phyloP scores from a whole-genome alignment of 352 stramenopile genomes.

The Phytophthora europaea region DNA sequence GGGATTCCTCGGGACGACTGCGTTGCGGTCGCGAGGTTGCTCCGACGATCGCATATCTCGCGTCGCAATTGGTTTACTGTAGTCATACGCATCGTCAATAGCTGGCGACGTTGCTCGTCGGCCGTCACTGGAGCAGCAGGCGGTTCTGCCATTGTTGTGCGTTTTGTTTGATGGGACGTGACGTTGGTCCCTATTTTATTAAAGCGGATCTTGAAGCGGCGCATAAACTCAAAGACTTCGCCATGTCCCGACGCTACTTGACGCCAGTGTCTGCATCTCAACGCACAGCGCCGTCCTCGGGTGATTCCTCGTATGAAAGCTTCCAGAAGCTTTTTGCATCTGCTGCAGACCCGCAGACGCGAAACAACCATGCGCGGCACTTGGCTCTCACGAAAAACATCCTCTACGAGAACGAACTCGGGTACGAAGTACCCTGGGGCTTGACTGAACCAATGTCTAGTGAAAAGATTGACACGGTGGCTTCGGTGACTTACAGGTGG shows the following conservation, averaged over 20 bases:
- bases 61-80: not conserved
- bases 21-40: not conserved
- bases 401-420: slow-evolving; percentile 76
- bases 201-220: not conserved
- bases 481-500: slow-evolving; percentile 50
- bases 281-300: not conserved
- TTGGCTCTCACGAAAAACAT: slow-evolving; percentile 82
- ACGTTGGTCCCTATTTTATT: not conserved
- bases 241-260: slow-evolving; percentile 16
- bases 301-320: slow-evolving; percentile 28
- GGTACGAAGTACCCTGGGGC: slow-evolving; percentile 37
- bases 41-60: not conserved
- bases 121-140: not conserved
- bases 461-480: not conserved
- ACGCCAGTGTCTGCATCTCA: slow-evolving; percentile 8
- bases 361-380: slow-evolving; percentile 71
- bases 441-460: not conserved
- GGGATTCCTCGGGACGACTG: not conserved
- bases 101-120: not conserved
- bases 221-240: not conserved
- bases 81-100: not conserved
- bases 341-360: slow-evolving; percentile 69
- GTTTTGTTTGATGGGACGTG: not conserved
- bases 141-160: not conserved
- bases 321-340: slow-evolving; percentile 81